These are phyloP conservation scores for Boletus rubroflammeus DNA, from an alignment of 768 basidiomycete genomes.

Conservation along the genomic window DNA sequence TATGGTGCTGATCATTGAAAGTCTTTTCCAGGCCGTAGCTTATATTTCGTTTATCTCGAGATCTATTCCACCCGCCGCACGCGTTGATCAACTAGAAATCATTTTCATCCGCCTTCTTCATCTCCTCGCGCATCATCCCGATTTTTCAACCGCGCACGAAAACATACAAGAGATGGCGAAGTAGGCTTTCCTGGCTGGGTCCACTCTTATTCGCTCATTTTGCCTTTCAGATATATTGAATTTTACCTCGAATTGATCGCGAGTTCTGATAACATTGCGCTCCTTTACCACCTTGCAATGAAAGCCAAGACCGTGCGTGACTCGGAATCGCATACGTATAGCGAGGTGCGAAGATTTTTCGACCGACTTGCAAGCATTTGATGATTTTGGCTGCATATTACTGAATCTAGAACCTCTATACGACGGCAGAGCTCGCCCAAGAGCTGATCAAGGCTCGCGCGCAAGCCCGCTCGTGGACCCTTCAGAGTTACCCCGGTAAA, in stretches of 20 bases:
- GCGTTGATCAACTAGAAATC: constrained; percentile 70
- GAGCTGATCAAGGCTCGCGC: constrained; percentile 73
- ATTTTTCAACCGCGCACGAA: constrained; percentile 68
- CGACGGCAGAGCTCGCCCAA: constrained; percentile 84
- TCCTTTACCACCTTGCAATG: constrained; percentile 77
- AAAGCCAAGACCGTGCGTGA: constrained; percentile 89
- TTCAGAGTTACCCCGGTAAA: constrained; percentile 78
- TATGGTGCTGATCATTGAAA: constrained; percentile 1
- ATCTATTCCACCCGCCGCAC: constrained; percentile 47
- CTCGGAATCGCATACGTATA: constrained; percentile 58
- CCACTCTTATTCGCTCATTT: neutral
- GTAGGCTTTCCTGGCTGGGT: constrained; percentile 40
- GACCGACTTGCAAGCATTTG: neutral
- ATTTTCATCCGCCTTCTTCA: constrained; percentile 85
- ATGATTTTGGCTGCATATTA: neutral
- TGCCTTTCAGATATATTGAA: constrained; percentile 67
- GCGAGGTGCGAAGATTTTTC: constrained; percentile 50
- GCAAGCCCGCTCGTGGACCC: constrained; percentile 62
- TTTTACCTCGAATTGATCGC: constrained; percentile 81
- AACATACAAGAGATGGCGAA: constrained; percentile 76
- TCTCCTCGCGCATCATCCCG: constrained; percentile 91
- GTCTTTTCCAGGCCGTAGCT: constrained; percentile 45
- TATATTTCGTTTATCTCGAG: constrained; percentile 52
- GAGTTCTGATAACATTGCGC: constrained; percentile 75
- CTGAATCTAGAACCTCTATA: constrained; percentile 71